Conservation (phyloP, 2,329 filamentous ascomycete genomes). For the Pseudofabraea citricarpa region DNA sequence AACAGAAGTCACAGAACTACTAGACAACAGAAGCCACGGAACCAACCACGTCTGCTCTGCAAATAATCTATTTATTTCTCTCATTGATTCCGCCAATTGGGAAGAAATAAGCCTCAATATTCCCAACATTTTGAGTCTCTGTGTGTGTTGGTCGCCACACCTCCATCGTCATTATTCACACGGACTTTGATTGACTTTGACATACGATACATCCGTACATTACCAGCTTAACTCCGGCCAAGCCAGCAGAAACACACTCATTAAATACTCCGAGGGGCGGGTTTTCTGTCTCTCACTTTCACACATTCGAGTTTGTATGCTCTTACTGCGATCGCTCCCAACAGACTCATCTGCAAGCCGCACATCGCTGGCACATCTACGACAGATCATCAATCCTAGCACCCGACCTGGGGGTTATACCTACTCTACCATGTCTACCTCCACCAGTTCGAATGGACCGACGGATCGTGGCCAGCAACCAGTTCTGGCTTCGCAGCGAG, state of each 20-base stretch:
- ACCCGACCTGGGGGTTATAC: slow-evolving; percentile 13
- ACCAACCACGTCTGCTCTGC: too few species aligned
- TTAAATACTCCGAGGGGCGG: slow-evolving; percentile 16
- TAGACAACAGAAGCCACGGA: too few species aligned
- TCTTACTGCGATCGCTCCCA: slow-evolving; percentile 25
- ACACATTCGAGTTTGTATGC: slow-evolving; percentile 30
- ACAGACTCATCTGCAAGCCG: slow-evolving; percentile 22
- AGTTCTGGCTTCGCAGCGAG: slow-evolving; percentile 42
- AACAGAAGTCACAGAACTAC: too few species aligned
- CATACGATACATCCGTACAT: neutral
- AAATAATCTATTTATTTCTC: too few species aligned
- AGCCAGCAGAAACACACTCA: slow-evolving; percentile 4
- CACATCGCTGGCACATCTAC: slow-evolving; percentile 17
- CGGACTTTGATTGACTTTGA: neutral
- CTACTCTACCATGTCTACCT: slow-evolving; percentile 28
- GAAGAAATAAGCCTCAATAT: too few species aligned
- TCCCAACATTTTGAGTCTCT: too few species aligned
- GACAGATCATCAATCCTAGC: slow-evolving; percentile 23
- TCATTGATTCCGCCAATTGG: too few species aligned
- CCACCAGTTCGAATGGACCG: slow-evolving; percentile 22
- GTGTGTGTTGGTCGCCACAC: neutral
- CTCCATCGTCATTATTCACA: neutral
- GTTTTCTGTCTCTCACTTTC: slow-evolving; percentile 15
- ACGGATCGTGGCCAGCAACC: slow-evolving; percentile 37
- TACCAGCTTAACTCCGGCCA: slow-evolving; percentile 15